Evolutionary conservation across 2,329 filamentous ascomycete genomes (phyloP).

Genomic region (Ceratocystiopsis sp.): DNA sequence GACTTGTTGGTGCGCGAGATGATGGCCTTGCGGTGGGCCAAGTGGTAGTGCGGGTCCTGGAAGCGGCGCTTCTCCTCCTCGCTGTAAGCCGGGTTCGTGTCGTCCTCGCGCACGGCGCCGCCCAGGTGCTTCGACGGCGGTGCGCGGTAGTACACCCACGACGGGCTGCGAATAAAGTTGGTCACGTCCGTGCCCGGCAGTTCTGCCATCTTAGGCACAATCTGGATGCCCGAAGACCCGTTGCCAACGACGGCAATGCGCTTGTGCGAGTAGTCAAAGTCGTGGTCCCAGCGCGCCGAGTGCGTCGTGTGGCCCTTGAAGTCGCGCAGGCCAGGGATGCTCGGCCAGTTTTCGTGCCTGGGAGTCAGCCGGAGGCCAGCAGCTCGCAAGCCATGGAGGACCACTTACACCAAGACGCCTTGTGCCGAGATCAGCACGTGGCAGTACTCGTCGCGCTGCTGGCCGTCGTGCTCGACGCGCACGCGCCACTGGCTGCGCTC

Average conservation of each 20-base stretch:
- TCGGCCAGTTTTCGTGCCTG: slow-evolving; percentile 2
- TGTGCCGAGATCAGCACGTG: not conserved
- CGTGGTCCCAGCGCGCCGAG: slow-evolving; percentile 14
- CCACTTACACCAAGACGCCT: not conserved
- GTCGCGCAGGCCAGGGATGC: slow-evolving; percentile 8
- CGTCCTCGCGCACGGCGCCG: not conserved
- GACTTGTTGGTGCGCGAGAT: slow-evolving; percentile 1
- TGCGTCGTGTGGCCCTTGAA: slow-evolving; percentile 14
- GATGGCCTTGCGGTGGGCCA: slow-evolving; percentile 2
- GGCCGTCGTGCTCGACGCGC: not conserved
- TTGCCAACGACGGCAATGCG: slow-evolving; percentile 21
- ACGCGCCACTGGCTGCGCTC: slow-evolving; percentile 1
- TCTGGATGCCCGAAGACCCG: slow-evolving; percentile 18
- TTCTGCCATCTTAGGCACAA: slow-evolving; percentile 4
- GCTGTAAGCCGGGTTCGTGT: slow-evolving; percentile 1
- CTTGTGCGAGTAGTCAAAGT: slow-evolving; percentile 13
- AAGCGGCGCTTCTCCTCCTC: slow-evolving; percentile 1
- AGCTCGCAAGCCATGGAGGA: no score
- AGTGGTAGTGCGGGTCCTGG: slow-evolving; percentile 3
- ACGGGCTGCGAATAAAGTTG: slow-evolving; percentile 1
- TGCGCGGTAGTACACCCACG: slow-evolving; percentile 2
- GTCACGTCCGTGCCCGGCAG: not conserved
- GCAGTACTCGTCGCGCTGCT: slow-evolving; percentile 1
- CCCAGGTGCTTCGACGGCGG: slow-evolving; percentile 1
- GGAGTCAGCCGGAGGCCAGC: no score